Percentiles rank a stretch among this genome's conserved stretches.
phyloP scores from a whole-genome alignment of 768 basidiomycete species.

The Royoungia palumana region DNA sequence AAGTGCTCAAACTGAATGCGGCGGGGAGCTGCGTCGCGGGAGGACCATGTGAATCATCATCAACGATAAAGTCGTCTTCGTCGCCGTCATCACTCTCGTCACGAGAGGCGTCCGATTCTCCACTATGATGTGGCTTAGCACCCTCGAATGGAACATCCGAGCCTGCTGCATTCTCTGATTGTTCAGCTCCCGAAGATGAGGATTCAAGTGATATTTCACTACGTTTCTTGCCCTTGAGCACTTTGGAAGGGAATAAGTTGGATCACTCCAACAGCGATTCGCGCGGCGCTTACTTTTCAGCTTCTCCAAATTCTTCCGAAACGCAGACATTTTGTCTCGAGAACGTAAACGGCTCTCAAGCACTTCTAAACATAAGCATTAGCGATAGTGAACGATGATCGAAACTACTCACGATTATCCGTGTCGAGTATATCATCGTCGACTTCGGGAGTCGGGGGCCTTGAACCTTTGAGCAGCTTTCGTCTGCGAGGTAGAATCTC shows the following conservation, averaged over 20 bases:
- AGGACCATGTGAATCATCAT: conserved; percentile 50
- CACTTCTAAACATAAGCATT: conserved; percentile 43
- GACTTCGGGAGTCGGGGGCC: conserved; percentile 43
- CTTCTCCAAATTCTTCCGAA: conserved; percentile 62
- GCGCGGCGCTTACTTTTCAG: conserved; percentile 49
- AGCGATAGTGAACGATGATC: neutral
- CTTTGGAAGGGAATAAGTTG: conserved; percentile 8
- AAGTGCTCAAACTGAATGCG: conserved; percentile 77
- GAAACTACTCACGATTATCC: conserved; percentile 47
- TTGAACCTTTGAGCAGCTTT: conserved; percentile 42
- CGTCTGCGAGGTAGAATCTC: conserved; percentile 35
- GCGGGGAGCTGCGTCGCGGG: conserved; percentile 53
- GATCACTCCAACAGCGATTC: neutral
- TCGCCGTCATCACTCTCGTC: conserved; percentile 28
- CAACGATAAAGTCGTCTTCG: conserved; percentile 52
- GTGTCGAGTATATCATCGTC: conserved; percentile 41
- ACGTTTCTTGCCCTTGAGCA: conserved; percentile 42
- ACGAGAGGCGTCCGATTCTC: conserved; percentile 36
- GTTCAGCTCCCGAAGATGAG: conserved; percentile 32
- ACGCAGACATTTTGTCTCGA: conserved; percentile 56
- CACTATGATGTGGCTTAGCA: conserved; percentile 39
- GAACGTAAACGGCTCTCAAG: conserved; percentile 60
- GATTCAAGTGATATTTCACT: conserved; percentile 32
- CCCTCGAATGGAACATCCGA: conserved; percentile 43
- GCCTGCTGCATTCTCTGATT: conserved; percentile 22